Evolutionary conservation across 495 filamentous ascomycete genomes (phyloP), one percentile per base, ranked within the genome.

Genomic region (Penicillium odoratum): DNA sequence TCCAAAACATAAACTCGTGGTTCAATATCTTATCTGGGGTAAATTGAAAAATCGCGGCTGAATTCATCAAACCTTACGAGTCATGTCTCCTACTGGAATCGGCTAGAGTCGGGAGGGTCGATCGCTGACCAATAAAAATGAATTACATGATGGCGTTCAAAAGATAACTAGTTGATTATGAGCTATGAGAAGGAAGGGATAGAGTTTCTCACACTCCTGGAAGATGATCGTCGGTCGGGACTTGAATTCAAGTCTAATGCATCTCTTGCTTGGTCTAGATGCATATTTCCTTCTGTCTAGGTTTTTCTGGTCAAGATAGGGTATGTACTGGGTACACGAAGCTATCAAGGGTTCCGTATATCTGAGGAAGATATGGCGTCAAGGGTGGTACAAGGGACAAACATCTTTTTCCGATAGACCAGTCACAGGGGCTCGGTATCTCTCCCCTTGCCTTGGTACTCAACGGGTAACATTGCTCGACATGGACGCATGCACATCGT

Each of bases 51-150:
- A 5, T 40, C 11, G 48, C 40, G 58, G 52, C 47, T 56, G 46
- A 51, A 33, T 50, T 43, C 30, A 33, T 31, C 7, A 48, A 60
- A 45, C 47, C 42, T 60, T 47, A 11, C 53, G 47, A 56, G 53
- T 59, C 57, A 59, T 51, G 31, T 28, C 31, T 31, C 9, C n/a
- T n/a, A 15, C 29, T 30, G 49, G 11, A 26, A 42, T 38, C 9
- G 21, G 34, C 31, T 42, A 31, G 21, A 25, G 13, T 47, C 7
- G 4, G 44, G 3, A 8, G 11, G 44, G 15, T 25, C 44, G 26
- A 47, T 47, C 18, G 16, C 15, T 46, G 44, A n/a, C 26, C 21
- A 47, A 47, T 28, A 8, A 25, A 13, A 1, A 0, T 29, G 10
- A 10, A 8, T 11, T 15, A 5, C 9, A 47, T 25, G 4, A 8